Percentiles rank a stretch among this genome's conserved stretches.
phyloP scores from a whole-genome alignment of 208 protist genomes.

The Crithidia sp. region DNA sequence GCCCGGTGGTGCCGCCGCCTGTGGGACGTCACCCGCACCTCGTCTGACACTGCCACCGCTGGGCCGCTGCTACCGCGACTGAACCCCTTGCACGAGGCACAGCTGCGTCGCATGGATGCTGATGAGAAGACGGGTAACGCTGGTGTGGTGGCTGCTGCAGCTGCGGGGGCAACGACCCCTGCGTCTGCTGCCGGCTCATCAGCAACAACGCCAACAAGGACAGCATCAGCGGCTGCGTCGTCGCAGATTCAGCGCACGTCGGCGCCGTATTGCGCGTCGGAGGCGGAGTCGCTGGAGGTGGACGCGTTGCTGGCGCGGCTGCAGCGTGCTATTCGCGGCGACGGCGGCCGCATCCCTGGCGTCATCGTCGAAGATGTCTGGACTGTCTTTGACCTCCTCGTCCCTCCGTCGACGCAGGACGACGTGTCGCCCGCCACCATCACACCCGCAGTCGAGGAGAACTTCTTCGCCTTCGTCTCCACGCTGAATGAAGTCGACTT shows the following conservation, averaged over 20 bases:
- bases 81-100: constrained; percentile 18
- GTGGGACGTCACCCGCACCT: constrained; percentile 52
- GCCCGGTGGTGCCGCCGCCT: constrained; percentile 72
- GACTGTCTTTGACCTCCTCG: constrained; percentile 68
- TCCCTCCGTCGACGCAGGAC: constrained; percentile 42
- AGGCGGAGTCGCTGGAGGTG: constrained; percentile 18
- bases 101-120: constrained; percentile 7
- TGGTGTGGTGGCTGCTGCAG: not conserved
- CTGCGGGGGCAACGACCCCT: not conserved
- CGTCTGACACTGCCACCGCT: not conserved
- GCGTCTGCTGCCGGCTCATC: not conserved
- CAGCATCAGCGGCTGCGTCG: not conserved
- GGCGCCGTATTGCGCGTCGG: not conserved
- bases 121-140: not conserved
- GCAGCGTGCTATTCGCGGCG: constrained; percentile 44
- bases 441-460: constrained; percentile 21
- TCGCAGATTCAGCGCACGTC: not conserved
- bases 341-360: constrained; percentile 49
- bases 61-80: constrained; percentile 9
- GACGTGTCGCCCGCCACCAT: constrained; percentile 39
- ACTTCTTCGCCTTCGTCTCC: constrained; percentile 66
- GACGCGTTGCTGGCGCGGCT: constrained; percentile 32
- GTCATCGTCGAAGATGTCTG: constrained; percentile 73
- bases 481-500: constrained; percentile 66
- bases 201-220: not conserved